Evolutionary conservation across 305 asterid genomes (phyloP).

Genomic region (Fraxinus nigra): DNA sequence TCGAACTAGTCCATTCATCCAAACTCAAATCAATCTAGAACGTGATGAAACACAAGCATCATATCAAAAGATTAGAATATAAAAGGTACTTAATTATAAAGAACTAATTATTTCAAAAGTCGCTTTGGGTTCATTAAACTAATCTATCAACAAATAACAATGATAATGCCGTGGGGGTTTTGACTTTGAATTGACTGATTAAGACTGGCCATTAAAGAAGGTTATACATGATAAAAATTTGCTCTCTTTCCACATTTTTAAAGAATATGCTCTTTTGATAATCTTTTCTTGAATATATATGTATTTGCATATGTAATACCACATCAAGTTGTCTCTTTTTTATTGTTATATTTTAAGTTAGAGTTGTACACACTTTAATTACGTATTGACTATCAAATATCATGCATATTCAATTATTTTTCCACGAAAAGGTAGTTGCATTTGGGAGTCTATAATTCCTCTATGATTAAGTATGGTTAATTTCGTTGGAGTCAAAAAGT

Average conservation of each 20-base stretch:
- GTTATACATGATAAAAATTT: slow-evolving; percentile 25
- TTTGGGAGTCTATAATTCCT: slow-evolving; percentile 27
- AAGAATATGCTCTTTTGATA: slow-evolving; percentile 35
- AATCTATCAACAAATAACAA: too few species aligned
- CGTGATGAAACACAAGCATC: neutral
- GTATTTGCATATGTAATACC: neutral
- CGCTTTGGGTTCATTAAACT: slow-evolving; percentile 4
- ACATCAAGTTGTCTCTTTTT: slow-evolving; percentile 8
- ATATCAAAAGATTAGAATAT: neutral
- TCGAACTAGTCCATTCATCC: neutral
- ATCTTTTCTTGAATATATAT: neutral
- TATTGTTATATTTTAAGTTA: slow-evolving; percentile 18
- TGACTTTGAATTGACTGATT: slow-evolving; percentile 46
- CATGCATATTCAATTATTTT: slow-evolving; percentile 11
- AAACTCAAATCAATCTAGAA: neutral
- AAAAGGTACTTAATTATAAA: neutral
- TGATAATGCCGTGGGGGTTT: slow-evolving; percentile 30
- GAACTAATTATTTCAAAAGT: slow-evolving; percentile 15
- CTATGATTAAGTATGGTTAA: slow-evolving; percentile 20
- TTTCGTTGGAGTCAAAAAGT: neutral
- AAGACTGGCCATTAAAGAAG: slow-evolving; percentile 28
- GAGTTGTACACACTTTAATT: slow-evolving; percentile 27
- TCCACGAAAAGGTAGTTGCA: slow-evolving; percentile 15
- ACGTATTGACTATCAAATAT: slow-evolving; percentile 6
- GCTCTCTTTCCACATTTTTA: neutral